Base-by-base conservation (phyloP, 805 yeast species). In the Blastobotrys attinorum region DNA sequence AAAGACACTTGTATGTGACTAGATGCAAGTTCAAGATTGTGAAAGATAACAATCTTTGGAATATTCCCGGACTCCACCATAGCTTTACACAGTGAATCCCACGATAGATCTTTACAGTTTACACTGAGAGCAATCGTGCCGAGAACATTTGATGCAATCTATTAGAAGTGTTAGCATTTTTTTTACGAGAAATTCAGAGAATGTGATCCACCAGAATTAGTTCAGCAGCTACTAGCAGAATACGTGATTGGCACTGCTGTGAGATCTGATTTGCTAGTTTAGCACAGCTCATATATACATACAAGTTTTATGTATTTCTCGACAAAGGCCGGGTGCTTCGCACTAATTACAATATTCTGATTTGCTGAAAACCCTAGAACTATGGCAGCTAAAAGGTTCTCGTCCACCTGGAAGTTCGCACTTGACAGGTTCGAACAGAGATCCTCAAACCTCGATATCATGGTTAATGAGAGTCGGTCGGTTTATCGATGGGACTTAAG, bases 301-400 rank as follows among this genome's bases (percentile, higher is more conserved):
- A 25, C 29, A 7, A 25, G 11, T 7, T 6, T 16, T 21, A 29
- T 18, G 22, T 13, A 11, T 13, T 17, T 21, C 22, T 40, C 18
- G 16, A 18, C 17, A 17, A 7, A 15, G 4, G 17, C 37, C 13
- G 22, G n/a, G 22, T 41, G 31, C 25, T 21, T 36, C 16, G 47
- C 13, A 17, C 41, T 37, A 17, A 48, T 37, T 4, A 48, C 50
- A 5, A 51, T 18, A 23, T 43, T 40, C n/a, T 42, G 41, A 5
- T 22, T 22, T 8, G 35, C 42, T 11, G 38, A 44, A 2, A 43
- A 34, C 6, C 47, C 46, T 3, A 48, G 31, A 8, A 49, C 21
- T 16, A 51, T 21, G 3, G 50, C 52, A 3, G 45, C 46, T 34
- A 51, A 27, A 18, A 51, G 33, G 35, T 51, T 42, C 32, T 29